Evolutionary conservation across 768 basidiomycete genomes (phyloP).

Genomic region (Mrakia hoshinonis): DNA sequence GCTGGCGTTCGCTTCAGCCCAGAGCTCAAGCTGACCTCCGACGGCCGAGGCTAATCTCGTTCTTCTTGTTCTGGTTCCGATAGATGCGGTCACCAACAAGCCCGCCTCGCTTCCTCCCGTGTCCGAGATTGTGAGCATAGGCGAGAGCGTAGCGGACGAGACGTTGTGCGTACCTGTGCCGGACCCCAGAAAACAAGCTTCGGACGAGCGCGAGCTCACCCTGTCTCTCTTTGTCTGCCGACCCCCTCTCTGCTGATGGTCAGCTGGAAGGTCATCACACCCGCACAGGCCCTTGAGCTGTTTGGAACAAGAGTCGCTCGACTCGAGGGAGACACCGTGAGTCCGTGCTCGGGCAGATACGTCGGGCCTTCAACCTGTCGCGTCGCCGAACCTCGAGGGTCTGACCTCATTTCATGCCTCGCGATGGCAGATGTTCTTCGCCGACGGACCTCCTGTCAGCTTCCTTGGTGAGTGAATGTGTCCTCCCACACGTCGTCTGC

Average conservation of each 20-base stretch:
- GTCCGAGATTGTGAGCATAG: conserved; percentile 10
- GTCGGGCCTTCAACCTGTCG: too few species aligned
- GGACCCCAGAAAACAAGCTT: neutral
- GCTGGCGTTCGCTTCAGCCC: neutral
- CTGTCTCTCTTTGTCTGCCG: neutral
- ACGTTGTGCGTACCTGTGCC: neutral
- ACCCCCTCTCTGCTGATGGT: too few species aligned
- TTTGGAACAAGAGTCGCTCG: conserved; percentile 12
- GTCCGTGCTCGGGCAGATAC: neutral
- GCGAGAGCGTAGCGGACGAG: conserved; percentile 7
- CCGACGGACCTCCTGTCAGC: conserved; percentile 19
- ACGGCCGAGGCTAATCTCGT: neutral
- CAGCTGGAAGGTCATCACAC: conserved; percentile 21
- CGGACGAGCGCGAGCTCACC: neutral
- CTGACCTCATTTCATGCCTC: neutral
- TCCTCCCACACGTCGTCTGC: neutral
- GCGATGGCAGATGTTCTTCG: conserved; percentile 8
- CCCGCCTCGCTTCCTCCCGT: conserved; percentile 7
- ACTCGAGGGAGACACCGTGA: conserved; percentile 18
- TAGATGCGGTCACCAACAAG: conserved; percentile 11
- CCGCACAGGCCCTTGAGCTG: neutral
- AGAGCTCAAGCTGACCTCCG: neutral
- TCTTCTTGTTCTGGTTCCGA: neutral
- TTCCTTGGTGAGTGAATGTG: conserved; percentile 4
- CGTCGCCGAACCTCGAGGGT: neutral